phyloP scores from a whole-genome alignment of 2,329 filamentous ascomycete genomes.

The Gnomoniopsis sp. region DNA sequence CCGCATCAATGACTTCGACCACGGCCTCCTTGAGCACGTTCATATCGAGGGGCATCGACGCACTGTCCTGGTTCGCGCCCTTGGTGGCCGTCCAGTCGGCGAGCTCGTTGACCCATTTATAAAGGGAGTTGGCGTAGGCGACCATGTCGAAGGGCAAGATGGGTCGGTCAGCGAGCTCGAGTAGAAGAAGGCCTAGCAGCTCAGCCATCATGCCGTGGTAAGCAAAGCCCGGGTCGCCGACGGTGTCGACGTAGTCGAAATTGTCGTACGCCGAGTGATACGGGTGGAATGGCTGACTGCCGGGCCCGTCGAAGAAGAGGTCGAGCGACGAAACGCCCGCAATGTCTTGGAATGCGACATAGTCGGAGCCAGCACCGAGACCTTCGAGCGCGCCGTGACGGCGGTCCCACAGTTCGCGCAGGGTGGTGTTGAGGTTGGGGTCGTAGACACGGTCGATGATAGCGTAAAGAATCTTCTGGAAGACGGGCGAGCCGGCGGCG shows the following conservation, averaged over 20 bases:
- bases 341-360: slow-evolving; percentile 86
- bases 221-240: slow-evolving; percentile 76
- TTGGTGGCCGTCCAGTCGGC: slow-evolving; percentile 58
- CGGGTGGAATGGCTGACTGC: slow-evolving; percentile 49
- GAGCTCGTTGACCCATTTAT: slow-evolving; percentile 63
- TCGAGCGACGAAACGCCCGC: slow-evolving; percentile 86
- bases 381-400: slow-evolving; percentile 59
- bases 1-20: slow-evolving; percentile 54
- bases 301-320: slow-evolving; percentile 60
- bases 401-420: slow-evolving; percentile 74
- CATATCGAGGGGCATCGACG: slow-evolving; percentile 42
- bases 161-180: slow-evolving; percentile 79
- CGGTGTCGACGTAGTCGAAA: slow-evolving; percentile 77
- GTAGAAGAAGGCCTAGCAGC: slow-evolving; percentile 74
- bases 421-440: slow-evolving; percentile 65
- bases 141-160: slow-evolving; percentile 79
- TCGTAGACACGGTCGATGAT: slow-evolving; percentile 74
- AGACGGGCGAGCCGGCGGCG: slow-evolving; percentile 78
- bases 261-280: slow-evolving; percentile 87
- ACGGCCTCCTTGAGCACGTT: slow-evolving; percentile 62
- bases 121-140: slow-evolving; percentile 66
- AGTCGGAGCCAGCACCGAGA: slow-evolving; percentile 75
- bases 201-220: slow-evolving; percentile 80
- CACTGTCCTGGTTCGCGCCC: slow-evolving; percentile 35
- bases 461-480: slow-evolving; percentile 67